phyloP scores from a whole-genome alignment of 2,329 filamentous ascomycete species.

The Apiospora saccharicola region DNA sequence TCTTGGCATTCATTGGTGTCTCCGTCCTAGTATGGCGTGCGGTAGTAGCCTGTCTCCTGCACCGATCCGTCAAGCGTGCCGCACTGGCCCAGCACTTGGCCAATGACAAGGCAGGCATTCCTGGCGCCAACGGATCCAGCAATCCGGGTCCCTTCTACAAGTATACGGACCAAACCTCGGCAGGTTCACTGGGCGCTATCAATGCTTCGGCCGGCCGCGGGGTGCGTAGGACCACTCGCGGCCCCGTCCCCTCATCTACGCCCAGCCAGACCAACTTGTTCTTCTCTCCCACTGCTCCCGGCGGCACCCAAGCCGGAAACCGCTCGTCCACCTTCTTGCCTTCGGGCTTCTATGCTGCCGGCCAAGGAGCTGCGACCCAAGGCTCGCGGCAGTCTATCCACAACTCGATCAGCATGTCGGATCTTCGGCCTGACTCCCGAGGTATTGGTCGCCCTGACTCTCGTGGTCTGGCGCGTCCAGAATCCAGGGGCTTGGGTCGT shows the following conservation, averaged over 20 bases:
- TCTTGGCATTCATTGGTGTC: constrained; percentile 82
- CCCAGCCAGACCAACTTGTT: constrained; percentile 79
- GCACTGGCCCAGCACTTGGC: constrained; percentile 75
- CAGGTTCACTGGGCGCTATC: constrained; percentile 52
- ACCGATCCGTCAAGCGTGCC: constrained; percentile 87
- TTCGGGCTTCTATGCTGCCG: constrained; percentile 87
- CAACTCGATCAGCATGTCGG: constrained; percentile 63
- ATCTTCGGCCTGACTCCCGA: constrained; percentile 66
- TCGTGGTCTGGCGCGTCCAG: constrained; percentile 62
- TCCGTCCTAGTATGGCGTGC: constrained; percentile 88
- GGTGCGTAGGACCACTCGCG: constrained; percentile 59
- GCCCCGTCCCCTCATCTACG: constrained; percentile 60
- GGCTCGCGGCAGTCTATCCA: constrained; percentile 54
- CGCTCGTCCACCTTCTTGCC: constrained; percentile 85
- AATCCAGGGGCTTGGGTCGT: constrained; percentile 60
- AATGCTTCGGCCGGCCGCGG: constrained; percentile 58
- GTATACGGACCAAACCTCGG: constrained; percentile 66
- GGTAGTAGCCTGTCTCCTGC: constrained; percentile 87
- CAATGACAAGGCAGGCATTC: constrained; percentile 74
- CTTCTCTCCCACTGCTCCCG: constrained; percentile 88
- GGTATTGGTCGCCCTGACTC: constrained; percentile 58
- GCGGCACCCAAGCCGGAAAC: constrained; percentile 58
- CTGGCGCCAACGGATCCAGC: constrained; percentile 52
- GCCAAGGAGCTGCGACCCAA: constrained; percentile 58
- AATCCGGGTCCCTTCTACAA: constrained; percentile 63